Evolutionary conservation across 352 stramenopile genomes (phyloP).

Genomic region (Halophytophthora batemanensis): DNA sequence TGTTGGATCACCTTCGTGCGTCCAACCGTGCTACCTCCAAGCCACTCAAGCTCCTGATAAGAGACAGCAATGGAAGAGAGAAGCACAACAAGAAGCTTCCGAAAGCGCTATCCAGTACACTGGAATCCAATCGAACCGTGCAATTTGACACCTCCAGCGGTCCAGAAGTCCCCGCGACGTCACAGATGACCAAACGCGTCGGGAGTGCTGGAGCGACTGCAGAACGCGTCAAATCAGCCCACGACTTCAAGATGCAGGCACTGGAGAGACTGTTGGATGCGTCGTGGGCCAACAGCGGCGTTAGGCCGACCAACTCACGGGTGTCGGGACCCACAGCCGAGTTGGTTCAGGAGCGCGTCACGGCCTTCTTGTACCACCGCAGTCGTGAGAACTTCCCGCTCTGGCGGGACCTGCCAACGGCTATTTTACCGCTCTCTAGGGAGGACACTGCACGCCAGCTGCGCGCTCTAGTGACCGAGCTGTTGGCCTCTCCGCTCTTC

Average conservation of each 20-base stretch:
- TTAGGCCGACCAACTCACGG: slow-evolving; percentile 4
- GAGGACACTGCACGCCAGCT: slow-evolving; percentile 55
- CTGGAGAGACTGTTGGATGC: slow-evolving; percentile 41
- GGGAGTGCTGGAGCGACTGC: slow-evolving; percentile 4
- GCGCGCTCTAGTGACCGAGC: slow-evolving; percentile 25
- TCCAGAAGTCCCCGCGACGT: too few relatives aligned
- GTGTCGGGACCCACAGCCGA: slow-evolving; percentile 30
- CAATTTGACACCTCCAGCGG: too few relatives aligned
- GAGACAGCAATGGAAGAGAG: slow-evolving; percentile 4
- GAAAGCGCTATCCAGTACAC: too few relatives aligned
- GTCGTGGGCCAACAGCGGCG: slow-evolving; percentile 16
- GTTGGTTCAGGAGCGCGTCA: slow-evolving; percentile 55
- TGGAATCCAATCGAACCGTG: too few relatives aligned
- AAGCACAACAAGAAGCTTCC: slow-evolving; percentile 2
- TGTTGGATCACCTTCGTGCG: slow-evolving; percentile 34
- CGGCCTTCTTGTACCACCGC: slow-evolving; percentile 47
- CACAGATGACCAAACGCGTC: too few relatives aligned
- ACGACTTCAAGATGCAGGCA: slow-evolving; percentile 61
- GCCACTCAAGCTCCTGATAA: too few relatives aligned
- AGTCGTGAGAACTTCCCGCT: slow-evolving; percentile 57
- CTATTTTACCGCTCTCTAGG: slow-evolving; percentile 31
- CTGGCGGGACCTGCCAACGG: slow-evolving; percentile 49
- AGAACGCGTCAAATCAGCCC: slow-evolving; percentile 32
- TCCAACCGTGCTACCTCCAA: slow-evolving; percentile 8
- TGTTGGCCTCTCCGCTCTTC: slow-evolving; percentile 32